phyloP scores from a whole-genome alignment of 257 asterid genomes.

The Cordia subcordata region DNA sequence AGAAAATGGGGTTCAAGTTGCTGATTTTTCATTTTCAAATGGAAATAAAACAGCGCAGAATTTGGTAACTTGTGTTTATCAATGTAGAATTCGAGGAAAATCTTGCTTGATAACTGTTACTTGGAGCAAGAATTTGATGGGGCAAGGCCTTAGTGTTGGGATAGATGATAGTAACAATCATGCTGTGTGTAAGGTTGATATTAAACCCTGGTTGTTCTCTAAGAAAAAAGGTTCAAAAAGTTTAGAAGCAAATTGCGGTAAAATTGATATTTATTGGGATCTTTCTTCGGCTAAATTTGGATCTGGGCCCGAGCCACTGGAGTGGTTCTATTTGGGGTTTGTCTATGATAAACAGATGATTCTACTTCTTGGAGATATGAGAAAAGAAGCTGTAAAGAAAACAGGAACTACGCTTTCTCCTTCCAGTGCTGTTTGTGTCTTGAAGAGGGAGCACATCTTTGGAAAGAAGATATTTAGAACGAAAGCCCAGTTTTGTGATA shows the following conservation, averaged over 20 bases:
- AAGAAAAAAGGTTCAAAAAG: slow-evolving; percentile 46
- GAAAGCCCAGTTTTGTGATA: slow-evolving; percentile 29
- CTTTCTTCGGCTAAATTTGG: slow-evolving; percentile 41
- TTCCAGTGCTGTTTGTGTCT: slow-evolving; percentile 30
- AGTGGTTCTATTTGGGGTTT: slow-evolving; percentile 36
- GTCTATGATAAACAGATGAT: slow-evolving; percentile 36
- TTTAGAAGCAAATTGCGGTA: slow-evolving; percentile 36
- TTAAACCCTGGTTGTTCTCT: slow-evolving; percentile 48
- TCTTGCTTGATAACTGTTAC: slow-evolving; percentile 32
- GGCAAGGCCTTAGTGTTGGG: slow-evolving; percentile 42
- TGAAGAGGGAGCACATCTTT: slow-evolving; percentile 38
- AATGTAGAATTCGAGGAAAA: slow-evolving; percentile 37
- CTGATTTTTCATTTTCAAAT: slow-evolving; percentile 43
- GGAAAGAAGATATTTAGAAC: slow-evolving; percentile 37
- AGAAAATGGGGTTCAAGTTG: slow-evolving; percentile 55
- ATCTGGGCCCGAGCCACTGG: slow-evolving; percentile 44
- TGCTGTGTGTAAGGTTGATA: slow-evolving; percentile 40
- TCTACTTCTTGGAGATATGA: slow-evolving; percentile 39
- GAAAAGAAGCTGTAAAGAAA: slow-evolving; percentile 40
- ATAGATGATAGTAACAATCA: slow-evolving; percentile 37
- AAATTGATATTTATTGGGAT: slow-evolving; percentile 42
- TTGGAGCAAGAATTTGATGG: slow-evolving; percentile 53
- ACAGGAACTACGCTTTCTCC: slow-evolving; percentile 26
- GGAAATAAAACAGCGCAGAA: slow-evolving; percentile 34
- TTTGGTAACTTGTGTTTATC: slow-evolving; percentile 38